phyloP scores from a whole-genome alignment of 345 rosid genomes.

The Aquilaria sinensis region DNA sequence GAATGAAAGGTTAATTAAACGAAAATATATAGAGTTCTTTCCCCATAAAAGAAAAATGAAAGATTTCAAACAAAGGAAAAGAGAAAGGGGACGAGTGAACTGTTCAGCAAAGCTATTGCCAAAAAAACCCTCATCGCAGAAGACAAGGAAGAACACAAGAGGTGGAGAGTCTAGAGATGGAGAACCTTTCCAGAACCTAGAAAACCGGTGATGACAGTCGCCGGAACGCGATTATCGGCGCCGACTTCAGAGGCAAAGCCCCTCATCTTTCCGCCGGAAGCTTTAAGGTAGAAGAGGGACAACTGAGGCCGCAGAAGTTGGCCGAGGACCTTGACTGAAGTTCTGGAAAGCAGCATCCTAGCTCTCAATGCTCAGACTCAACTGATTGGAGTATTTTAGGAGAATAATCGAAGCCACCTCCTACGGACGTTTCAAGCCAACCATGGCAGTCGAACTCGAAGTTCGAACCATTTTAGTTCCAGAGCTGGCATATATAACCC shows the following conservation, averaged over 20 bases:
- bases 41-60: too few species aligned
- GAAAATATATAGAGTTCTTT: not conserved
- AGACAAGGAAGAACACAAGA: not conserved
- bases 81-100: not conserved
- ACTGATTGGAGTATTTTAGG: too few species aligned
- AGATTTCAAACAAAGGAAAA: not conserved
- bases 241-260: constrained; percentile 18
- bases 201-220: constrained; percentile 73
- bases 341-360: constrained; percentile 19
- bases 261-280: constrained; percentile 14
- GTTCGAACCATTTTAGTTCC: too few species aligned
- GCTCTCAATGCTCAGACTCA: constrained; percentile 13
- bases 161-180: not conserved
- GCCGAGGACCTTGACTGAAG: constrained; percentile 9
- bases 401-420: too few species aligned
- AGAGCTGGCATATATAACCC: too few species aligned
- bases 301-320: constrained; percentile 17
- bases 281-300: constrained; percentile 6
- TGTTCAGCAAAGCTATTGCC: not conserved
- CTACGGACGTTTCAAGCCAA: too few species aligned
- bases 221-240: constrained; percentile 45
- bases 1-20: too few species aligned
- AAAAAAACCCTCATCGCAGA: not conserved
- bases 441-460: too few species aligned
- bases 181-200: constrained; percentile 70